phyloP scores from a whole-genome alignment of 495 filamentous ascomycete species.

The Neurospora sp. region DNA sequence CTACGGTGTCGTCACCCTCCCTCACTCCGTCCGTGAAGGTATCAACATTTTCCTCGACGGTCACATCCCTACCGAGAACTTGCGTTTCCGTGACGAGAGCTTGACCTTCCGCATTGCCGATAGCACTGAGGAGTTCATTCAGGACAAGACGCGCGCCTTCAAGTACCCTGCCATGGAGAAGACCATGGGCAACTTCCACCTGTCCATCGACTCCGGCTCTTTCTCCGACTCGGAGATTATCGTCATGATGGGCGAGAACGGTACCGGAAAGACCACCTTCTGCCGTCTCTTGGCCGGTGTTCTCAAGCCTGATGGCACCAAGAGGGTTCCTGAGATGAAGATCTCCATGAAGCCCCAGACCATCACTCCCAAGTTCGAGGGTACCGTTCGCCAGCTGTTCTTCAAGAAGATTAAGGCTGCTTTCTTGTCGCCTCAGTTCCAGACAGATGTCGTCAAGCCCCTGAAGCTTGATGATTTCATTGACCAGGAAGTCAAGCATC shows the following conservation, averaged over 20 bases:
- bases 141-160: conserved; percentile 78
- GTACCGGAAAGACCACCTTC: conserved; percentile 90
- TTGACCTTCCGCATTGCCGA: conserved; percentile 94
- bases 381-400: conserved; percentile 79
- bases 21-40: conserved; percentile 91
- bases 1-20: conserved; percentile 97
- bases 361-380: conserved; percentile 94
- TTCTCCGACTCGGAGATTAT: conserved; percentile 98
- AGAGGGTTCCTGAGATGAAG: conserved; percentile 80
- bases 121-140: conserved; percentile 79
- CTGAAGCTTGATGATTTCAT: conserved; percentile 98
- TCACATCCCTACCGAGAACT: conserved; percentile 94
- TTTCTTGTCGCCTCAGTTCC: conserved; percentile 93
- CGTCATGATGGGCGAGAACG: conserved; percentile 99
- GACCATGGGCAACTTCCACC: conserved; percentile 81
- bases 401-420: conserved; percentile 82
- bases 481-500: conserved; percentile 96
- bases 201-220: conserved; percentile 66
- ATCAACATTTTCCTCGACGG: conserved; percentile 99
- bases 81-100: conserved; percentile 95
- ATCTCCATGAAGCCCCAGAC: conserved; percentile 99
- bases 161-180: conserved; percentile 85
- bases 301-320: conserved; percentile 70
- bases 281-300: conserved; percentile 90
- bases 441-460: conserved; percentile 98